Percentiles rank a stretch among this genome's conserved stretches.
phyloP scores from a whole-genome alignment of 2,329 filamentous ascomycete genomes.

The Dactylonectria estremocensis region DNA sequence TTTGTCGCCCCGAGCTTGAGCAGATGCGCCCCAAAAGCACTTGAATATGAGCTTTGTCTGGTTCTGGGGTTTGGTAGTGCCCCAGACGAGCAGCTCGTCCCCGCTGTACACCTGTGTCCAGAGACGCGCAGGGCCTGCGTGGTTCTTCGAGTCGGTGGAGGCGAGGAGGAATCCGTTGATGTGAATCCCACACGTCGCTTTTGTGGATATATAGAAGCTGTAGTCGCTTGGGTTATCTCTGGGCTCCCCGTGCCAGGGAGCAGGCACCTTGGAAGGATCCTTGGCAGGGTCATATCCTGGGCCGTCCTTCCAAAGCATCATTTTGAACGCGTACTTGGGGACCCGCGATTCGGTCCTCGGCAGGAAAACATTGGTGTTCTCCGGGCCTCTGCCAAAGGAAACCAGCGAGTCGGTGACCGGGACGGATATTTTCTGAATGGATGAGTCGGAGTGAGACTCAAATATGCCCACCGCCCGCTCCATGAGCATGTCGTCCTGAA shows the following conservation, averaged over 20 bases:
- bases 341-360: conserved; percentile 77
- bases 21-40: conserved; percentile 71
- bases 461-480: conserved; percentile 74
- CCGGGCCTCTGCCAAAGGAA: conserved; percentile 82
- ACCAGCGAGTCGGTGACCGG: conserved; percentile 77
- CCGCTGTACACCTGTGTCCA: conserved; percentile 83
- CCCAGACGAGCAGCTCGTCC: conserved; percentile 83
- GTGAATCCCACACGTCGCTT: conserved; percentile 81
- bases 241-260: conserved; percentile 56
- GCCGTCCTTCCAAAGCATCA: conserved; percentile 81
- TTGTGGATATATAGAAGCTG: conserved; percentile 83
- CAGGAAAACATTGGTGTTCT: conserved; percentile 79
- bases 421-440: conserved; percentile 74
- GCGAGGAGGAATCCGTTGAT: conserved; percentile 81
- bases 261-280: conserved; percentile 69
- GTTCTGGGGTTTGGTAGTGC: conserved; percentile 58
- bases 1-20: conserved; percentile 54
- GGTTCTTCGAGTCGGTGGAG: conserved; percentile 69
- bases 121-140: conserved; percentile 67
- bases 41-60: conserved; percentile 66
- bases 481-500: conserved; percentile 50
- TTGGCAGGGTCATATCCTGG: conserved; percentile 74
- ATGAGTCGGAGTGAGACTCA: conserved; percentile 76
- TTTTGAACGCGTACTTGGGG: conserved; percentile 85
- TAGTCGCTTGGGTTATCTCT: conserved; percentile 67